Conservation (phyloP, 2,329 filamentous ascomycete genomes). For the Xylaria sp. region DNA sequence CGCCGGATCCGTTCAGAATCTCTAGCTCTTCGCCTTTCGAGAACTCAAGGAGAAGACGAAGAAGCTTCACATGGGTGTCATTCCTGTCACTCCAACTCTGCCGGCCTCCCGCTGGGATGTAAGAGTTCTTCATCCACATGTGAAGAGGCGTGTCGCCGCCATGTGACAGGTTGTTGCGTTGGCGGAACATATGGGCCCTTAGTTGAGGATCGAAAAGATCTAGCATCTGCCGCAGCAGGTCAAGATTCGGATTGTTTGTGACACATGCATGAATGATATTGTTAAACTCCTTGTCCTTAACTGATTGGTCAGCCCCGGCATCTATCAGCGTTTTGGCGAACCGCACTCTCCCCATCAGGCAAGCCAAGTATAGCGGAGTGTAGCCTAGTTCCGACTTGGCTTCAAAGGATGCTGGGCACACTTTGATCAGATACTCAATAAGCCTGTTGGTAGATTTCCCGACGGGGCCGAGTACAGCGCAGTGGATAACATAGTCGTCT, state of each 20-base stretch:
- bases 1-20: conserved; percentile 67
- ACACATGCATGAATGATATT: conserved; percentile 72
- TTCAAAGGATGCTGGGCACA: conserved; percentile 66
- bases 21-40: conserved; percentile 62
- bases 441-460: conserved; percentile 54
- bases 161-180: conserved; percentile 58
- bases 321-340: conserved; percentile 67
- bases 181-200: conserved; percentile 61
- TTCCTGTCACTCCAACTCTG: conserved; percentile 31
- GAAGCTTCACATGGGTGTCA: conserved; percentile 46
- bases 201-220: conserved; percentile 63
- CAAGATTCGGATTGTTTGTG: conserved; percentile 39
- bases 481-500: conserved; percentile 71
- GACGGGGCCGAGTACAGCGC: conserved; percentile 58
- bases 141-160: conserved; percentile 69
- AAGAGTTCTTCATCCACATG: conserved; percentile 53
- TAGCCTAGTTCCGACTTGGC: conserved; percentile 61
- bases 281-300: conserved; percentile 62
- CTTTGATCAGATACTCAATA: conserved; percentile 69
- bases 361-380: conserved; percentile 74
- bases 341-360: conserved; percentile 58
- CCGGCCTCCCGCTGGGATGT: conserved; percentile 20
- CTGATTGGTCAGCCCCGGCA: conserved; percentile 72
- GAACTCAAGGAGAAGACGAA: conserved; percentile 59
- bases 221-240: conserved; percentile 55